Conservation (phyloP, 805 yeast species). For the Cyberlindnera meyerae region DNA sequence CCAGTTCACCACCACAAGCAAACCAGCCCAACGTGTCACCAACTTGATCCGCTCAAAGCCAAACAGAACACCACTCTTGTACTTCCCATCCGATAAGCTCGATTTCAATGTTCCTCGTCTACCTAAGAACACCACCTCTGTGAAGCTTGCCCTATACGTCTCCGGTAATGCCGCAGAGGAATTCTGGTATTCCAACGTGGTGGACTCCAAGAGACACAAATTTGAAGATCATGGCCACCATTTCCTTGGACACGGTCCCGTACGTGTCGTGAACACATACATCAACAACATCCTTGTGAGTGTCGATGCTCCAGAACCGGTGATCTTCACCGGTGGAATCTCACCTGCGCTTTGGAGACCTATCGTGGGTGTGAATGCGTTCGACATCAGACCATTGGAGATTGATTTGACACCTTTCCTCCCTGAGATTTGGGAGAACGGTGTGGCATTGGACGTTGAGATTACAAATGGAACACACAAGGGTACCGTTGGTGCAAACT, state of each 20-base stretch:
- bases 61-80: constrained; percentile 40
- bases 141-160: constrained; percentile 51
- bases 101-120: constrained; percentile 40
- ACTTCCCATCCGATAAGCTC: constrained; percentile 39
- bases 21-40: constrained; percentile 19
- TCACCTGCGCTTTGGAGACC: constrained; percentile 81
- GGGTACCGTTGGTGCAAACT: constrained; percentile 35
- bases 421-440: constrained; percentile 60
- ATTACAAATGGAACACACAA: constrained; percentile 46
- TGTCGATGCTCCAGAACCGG: constrained; percentile 62
- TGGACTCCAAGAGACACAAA: constrained; percentile 42
- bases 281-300: constrained; percentile 57
- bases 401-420: constrained; percentile 66
- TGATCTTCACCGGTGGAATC: constrained; percentile 75
- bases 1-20: constrained; percentile 19
- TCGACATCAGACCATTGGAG: constrained; percentile 66
- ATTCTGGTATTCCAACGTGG: constrained; percentile 68
- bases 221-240: constrained; percentile 37
- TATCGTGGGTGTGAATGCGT: constrained; percentile 67
- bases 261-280: constrained; percentile 59
- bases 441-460: constrained; percentile 40
- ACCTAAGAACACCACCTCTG: constrained; percentile 47
- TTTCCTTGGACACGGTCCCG: constrained; percentile 63
- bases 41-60: constrained; percentile 15
- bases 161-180: constrained; percentile 80